phyloP scores from a whole-genome alignment of 768 basidiomycete genomes.

The Cyclocybe cylindracea region DNA sequence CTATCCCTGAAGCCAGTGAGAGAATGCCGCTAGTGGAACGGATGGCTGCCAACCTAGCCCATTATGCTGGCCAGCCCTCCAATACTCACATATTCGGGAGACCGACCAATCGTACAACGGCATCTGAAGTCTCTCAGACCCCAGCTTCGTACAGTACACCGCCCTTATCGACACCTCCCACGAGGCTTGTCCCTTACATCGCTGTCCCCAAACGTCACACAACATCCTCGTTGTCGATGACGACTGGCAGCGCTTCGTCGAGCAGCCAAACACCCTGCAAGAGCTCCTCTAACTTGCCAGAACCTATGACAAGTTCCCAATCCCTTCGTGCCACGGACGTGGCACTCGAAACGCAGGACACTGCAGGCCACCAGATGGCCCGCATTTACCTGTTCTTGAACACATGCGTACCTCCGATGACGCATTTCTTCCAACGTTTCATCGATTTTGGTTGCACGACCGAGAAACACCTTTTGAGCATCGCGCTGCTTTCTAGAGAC shows the following conservation, averaged over 20 bases:
- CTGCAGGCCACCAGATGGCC: background rate
- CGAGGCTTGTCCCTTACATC: background rate
- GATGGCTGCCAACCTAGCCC: background rate
- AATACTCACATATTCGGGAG: background rate
- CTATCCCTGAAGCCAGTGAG: background rate
- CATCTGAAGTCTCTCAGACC: background rate
- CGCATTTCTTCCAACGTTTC: conserved; percentile 8
- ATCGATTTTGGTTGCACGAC: conserved; percentile 7
- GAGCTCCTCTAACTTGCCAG: no score
- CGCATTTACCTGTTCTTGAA: conserved; percentile 10
- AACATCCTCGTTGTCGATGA: no score
- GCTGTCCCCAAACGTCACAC: background rate
- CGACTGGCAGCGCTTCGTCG: no score
- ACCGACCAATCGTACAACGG: background rate
- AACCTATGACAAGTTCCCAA: no score
- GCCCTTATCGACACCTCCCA: background rate
- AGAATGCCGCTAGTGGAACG: background rate
- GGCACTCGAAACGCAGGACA: no score
- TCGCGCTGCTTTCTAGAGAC: conserved; percentile 5
- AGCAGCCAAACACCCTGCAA: no score
- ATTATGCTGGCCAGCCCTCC: background rate
- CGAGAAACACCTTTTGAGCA: conserved; percentile 8
- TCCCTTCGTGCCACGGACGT: no score
- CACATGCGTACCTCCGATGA: conserved; percentile 11
- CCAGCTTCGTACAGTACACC: background rate